phyloP scores from a whole-genome alignment of 2,329 filamentous ascomycete genomes.

The Teratosphaeria gauchensis region DNA sequence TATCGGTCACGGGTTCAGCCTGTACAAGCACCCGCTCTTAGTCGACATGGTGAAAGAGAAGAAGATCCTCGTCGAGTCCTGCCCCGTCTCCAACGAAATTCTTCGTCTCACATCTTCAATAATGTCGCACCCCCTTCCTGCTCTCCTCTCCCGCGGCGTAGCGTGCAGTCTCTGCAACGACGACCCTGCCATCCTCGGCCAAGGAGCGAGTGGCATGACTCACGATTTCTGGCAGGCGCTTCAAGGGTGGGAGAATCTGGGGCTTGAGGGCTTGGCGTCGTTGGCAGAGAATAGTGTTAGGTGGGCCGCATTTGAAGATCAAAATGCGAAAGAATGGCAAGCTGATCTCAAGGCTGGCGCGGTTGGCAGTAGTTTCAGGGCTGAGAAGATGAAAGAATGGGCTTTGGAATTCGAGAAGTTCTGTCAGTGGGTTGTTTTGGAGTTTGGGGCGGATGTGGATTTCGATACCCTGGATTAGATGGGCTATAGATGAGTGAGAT shows the following conservation, averaged over 20 bases:
- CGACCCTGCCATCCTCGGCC: constrained; percentile 79
- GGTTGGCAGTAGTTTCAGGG: constrained; percentile 60
- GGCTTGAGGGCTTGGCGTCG: constrained; percentile 72
- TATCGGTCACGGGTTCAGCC: constrained; percentile 79
- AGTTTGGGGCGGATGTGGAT: constrained; percentile 41
- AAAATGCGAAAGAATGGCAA: constrained; percentile 59
- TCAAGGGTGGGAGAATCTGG: constrained; percentile 85
- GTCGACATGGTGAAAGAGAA: constrained; percentile 83
- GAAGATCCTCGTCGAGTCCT: constrained; percentile 79
- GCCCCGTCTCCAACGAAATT: constrained; percentile 84
- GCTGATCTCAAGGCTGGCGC: constrained; percentile 64
- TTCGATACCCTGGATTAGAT: constrained; percentile 14
- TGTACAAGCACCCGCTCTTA: constrained; percentile 85
- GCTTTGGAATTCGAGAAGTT: constrained; percentile 76
- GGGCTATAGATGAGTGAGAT: too few species aligned
- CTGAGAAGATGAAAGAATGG: constrained; percentile 67
- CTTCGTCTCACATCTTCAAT: constrained; percentile 69
- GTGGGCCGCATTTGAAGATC: constrained; percentile 83
- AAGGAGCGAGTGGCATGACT: constrained; percentile 71
- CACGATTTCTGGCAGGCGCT: constrained; percentile 93
- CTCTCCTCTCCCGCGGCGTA: constrained; percentile 75
- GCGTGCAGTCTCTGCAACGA: constrained; percentile 80
- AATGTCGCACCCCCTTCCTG: constrained; percentile 69
- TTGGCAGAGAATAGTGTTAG: constrained; percentile 87
- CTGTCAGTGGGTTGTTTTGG: constrained; percentile 78